A percentile compares a stretch with the other conserved stretches of the same genome.
Evolutionary conservation across 1,139 yeast species (phyloP).

Genomic region (Entelexis sorbosivorans): DNA sequence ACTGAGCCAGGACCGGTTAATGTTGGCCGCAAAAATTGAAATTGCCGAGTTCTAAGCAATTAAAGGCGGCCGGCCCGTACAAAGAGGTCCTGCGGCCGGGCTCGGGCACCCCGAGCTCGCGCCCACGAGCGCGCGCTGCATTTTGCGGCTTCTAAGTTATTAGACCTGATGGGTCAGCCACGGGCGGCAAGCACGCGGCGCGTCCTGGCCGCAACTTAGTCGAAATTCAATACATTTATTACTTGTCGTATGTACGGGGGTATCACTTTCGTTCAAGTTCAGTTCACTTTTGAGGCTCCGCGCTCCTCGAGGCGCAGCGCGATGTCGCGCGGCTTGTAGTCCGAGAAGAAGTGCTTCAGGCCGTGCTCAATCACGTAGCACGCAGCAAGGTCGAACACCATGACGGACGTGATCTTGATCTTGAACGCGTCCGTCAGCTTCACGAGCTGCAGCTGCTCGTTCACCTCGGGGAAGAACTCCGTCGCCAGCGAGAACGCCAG

Average conservation of each 20-base stretch:
- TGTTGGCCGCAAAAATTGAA: no score
- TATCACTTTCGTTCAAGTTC: background rate
- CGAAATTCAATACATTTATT: background rate
- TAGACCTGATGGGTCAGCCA: no score
- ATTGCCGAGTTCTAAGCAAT: no score
- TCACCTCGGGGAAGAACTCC: slow-evolving; percentile 88
- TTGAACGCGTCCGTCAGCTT: slow-evolving; percentile 73
- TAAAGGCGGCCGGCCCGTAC: no score
- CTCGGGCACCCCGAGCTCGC: no score
- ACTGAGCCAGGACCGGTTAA: no score
- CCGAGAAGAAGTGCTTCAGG: slow-evolving; percentile 78
- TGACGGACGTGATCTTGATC: slow-evolving; percentile 58
- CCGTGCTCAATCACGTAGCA: slow-evolving; percentile 72
- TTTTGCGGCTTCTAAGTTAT: no score
- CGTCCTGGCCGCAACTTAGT: no score
- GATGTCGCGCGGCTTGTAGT: slow-evolving; percentile 84
- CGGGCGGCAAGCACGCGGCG: no score
- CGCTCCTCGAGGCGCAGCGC: slow-evolving; percentile 40
- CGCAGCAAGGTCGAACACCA: slow-evolving; percentile 64
- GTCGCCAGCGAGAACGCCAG: slow-evolving; percentile 87
- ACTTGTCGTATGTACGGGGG: background rate
- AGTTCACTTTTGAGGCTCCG: slow-evolving; percentile 15
- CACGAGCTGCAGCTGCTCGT: slow-evolving; percentile 83
- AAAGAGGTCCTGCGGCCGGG: no score
- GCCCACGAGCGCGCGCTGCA: no score